Evolutionary conservation across 305 asterid species (phyloP), one percentile per base, ranked within the genome.

Genomic region (Fraxinus platypoda): DNA sequence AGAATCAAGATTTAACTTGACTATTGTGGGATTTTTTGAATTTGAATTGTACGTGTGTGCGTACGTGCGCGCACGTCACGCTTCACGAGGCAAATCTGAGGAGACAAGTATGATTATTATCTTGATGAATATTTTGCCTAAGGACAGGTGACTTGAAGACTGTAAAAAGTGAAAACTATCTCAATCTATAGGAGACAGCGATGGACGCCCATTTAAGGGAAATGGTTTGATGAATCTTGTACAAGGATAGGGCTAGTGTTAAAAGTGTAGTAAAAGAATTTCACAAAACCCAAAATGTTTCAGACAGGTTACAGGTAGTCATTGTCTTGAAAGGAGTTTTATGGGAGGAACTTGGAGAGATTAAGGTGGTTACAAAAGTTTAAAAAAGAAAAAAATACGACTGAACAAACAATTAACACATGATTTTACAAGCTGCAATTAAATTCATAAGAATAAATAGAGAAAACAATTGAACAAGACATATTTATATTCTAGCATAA

Each of bases 121-220:
- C 33, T 82, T 81, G 76, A 41, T 86, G 28, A 11, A 57, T n/a
- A 43, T 6, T 81, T 79, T 15, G 49, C 81, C 30, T 68, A 19
- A n/a, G 15, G 71, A 83, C 84, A 90, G 84, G 76, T 85, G 88
- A 90, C 90, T 85, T 79, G 68, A 84, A 79, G 88, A 78, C 75
- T 26, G 88, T 74, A 43, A 87, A 85, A 89, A 86, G 90, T 87
- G 86, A 87, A 90, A 93, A 81, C 86, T 19, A 86, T 87, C 86
- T 81, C 80, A 78, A 78, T 84, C 87, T 19, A 72, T 57, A 59
- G 87, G 88, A 75, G 91, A 89, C 88, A 90, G 77, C 41, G 84
- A 83, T 83, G 46, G 88, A 83, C 87, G 83, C 76, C 90, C 88
- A 83, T 84, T 80, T 77, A 75, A 84, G 66, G 79, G 79, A 83